Conservation (phyloP, 805 yeast genomes). For the Torulaspora indica region DNA sequence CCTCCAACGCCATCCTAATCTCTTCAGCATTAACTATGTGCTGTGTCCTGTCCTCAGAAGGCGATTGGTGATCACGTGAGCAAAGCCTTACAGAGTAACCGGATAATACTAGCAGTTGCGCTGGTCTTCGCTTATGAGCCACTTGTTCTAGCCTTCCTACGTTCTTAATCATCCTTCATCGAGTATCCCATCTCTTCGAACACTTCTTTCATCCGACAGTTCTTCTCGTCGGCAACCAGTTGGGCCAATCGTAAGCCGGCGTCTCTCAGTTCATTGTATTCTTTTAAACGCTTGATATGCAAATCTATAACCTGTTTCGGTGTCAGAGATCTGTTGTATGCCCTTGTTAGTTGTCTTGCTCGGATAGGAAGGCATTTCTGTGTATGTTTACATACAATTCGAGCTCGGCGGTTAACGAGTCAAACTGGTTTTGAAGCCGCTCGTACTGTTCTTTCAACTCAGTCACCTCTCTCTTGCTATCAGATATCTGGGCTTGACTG, state of each 20-base stretch:
- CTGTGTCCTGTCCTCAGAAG: no score
- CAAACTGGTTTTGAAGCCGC: conserved; percentile 9
- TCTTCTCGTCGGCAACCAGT: conserved; percentile 56
- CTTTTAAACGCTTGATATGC: conserved; percentile 50
- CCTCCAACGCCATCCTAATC: not conserved
- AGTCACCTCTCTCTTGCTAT: conserved; percentile 7
- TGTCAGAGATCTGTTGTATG: conserved; percentile 1
- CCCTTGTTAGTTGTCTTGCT: not conserved
- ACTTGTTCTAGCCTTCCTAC: no score
- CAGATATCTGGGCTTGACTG: conserved; percentile 2
- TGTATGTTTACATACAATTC: conserved; percentile 11
- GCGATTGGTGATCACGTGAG: no score
- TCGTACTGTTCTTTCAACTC: conserved; percentile 3
- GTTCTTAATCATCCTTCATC: conserved; percentile 20
- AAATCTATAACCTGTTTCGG: conserved; percentile 45
- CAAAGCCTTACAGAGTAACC: no score
- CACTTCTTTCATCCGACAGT: conserved; percentile 44
- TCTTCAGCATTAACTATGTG: no score
- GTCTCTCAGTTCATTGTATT: conserved; percentile 62
- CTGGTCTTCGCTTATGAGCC: no score
- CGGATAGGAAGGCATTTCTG: not conserved
- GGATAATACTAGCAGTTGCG: no score
- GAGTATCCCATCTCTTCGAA: conserved; percentile 48
- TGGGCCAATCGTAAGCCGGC: conserved; percentile 53
- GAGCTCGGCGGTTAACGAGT: conserved; percentile 9